Evolutionary conservation across 208 protist species (phyloP), one percentile per base, ranked within the genome.

Genomic region (Angomonas ambiguus): DNA sequence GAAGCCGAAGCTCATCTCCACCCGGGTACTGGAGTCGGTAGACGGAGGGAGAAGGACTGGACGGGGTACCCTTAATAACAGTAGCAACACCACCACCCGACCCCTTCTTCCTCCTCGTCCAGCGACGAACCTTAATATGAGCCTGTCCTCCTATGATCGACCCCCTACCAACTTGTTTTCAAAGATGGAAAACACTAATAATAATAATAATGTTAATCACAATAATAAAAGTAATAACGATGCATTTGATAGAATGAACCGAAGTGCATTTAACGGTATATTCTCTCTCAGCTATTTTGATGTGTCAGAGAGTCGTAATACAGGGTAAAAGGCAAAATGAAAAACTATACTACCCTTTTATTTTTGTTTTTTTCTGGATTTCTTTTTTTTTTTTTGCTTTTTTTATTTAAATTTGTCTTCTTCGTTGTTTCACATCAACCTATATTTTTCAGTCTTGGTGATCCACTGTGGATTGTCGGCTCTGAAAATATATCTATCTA

Each of bases 391-490:
- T 13, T 35, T n/a, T 69, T 18, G 58, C 51, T 62, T 38, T 33
- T 57, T 18, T 51, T 48, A 33, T 57, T 66, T 51, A 16, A 6
- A 41, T 51, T 78, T 67, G 13, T 69, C 31, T 73, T 49, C 2
- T 24, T 60, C 53, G 1, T 56, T 51, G 8, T 4, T 5, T 31
- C 11, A 57, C 13, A 57, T 31, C 51, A 10, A n/a, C 18, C 20
- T 24, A 57, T 57, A 27, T 25, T 5, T 27, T 8, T 6, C 22
- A 33, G 8, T 28, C 22, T 48, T 48, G 38, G n/a, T n/a, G n/a
- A n/a, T n/a, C n/a, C n/a, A n/a, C n/a, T n/a, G n/a, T n/a, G n/a
- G n/a, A n/a, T n/a, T n/a, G n/a, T n/a, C n/a, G n/a, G n/a, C n/a
- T n/a, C n/a, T n/a, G n/a, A n/a, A n/a, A n/a, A n/a, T 48, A 18